Evolutionary conservation across 495 filamentous ascomycete genomes (phyloP), one percentile per base, ranked within the genome.

Genomic region (Aspergillus asperescens): DNA sequence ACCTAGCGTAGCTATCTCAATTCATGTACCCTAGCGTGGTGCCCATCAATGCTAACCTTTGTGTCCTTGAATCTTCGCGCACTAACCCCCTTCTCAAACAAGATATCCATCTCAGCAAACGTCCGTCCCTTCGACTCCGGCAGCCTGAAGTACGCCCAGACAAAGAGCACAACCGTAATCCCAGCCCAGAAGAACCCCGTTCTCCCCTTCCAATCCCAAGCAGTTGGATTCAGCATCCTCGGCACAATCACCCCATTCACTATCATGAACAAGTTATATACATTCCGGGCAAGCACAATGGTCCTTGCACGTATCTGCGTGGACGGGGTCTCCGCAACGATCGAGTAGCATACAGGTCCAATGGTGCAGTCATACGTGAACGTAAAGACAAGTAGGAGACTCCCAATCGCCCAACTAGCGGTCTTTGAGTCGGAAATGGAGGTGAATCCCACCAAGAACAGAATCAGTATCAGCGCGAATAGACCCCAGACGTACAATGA

Each of bases 191-290:
- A 52, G 20, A 52, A 52, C 20, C 50, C 50, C 1, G 50, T 38
- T 9, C 8, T 35, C 20, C 50, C 50, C 29, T 28, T 52, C 50
- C 50, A 52, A 22, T 52, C 39, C 50, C 50, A 35, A 0, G 50
- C 50, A 28, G 50, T 52, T 0, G 50, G 50, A 20, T 52, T 52
- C 50, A 52, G 40, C 50, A 52, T 52, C 28, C 29, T 28, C 50
- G 50, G 50, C 29, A 45, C 40, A 45, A 52, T 52, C 10, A 52
- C 40, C n/a, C 50, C 50, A 45, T 52, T 52, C 29, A 52, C 40
- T 28, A 52, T 45, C 50, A 52, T 52, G 23, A 37, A 37, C 50
- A 52, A 4, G 12, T 52, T 52, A 52, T 52, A 52, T 7, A 52
- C 27, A 24, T 52, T 52, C 2, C 50, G 28, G 0, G 50, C 50